Evolutionary conservation across 805 yeast species (phyloP), one percentile per base, ranked within the genome.

Genomic region (Torulaspora gathmanii): DNA sequence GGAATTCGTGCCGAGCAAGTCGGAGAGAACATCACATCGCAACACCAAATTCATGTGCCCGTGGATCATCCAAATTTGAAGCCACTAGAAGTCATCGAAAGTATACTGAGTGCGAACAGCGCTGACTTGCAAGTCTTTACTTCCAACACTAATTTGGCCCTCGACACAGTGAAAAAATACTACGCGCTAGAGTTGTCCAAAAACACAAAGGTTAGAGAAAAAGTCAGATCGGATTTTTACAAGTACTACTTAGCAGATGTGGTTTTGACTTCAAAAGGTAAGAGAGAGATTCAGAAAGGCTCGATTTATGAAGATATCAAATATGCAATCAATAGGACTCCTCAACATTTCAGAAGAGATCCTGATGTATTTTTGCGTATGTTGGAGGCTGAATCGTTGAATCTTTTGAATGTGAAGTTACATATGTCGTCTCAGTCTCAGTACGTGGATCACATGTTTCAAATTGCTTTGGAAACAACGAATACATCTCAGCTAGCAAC

Each of bases 241-340:
- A 70, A 69, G 44, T 83, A 75, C 58, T 85, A 93, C 8, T 73
- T 75, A 12, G 75, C 90, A 22, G 83, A 83, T 61, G 82, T 90
- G 9, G 78, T 78, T 12, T 70, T 89, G 37, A 89, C 98, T 0
- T 95, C 89, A 49, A 89, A 88, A 61, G 95, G 95, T 53, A 75
- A 74, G 55, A 72, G 79, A 27, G 81, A 82, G 53, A 91, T 93
- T 47, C 93, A 83, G 54, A 81, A 77, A 42, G 82, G 81, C 53
- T 82, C 90, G 43, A 84, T 89, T 2, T 90, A 82, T 57, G 88
- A 86, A 47, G 95, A 88, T 59, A 82, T 93, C 69, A 93, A 93
- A 61, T 93, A 93, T 66, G 95, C 96, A 17, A 75, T 80, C 45
- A 86, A 88, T 65, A 77, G 93, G 61, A 74, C 86, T 2, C 82